A percentile compares a stretch with the other conserved stretches of the same genome.
These are phyloP conservation scores for Wickerhamomyces chambardii DNA, from an alignment of 805 yeast species.

Conservation along the genomic window DNA sequence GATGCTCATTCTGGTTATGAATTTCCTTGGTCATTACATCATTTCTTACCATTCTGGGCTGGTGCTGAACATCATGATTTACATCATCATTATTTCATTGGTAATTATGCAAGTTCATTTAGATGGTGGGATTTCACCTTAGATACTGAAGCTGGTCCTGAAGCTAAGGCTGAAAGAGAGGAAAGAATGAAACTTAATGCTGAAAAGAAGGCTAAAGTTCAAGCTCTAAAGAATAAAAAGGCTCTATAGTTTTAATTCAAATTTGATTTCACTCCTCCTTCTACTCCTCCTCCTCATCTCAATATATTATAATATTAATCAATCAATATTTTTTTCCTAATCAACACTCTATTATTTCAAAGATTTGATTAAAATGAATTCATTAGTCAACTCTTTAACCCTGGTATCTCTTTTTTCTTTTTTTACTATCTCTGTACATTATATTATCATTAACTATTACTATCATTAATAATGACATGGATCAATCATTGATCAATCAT, in stretches of 20 bases:
- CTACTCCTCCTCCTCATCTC: too few species aligned
- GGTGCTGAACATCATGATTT: conserved; percentile 98
- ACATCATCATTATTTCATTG: conserved; percentile 94
- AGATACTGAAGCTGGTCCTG: conserved; percentile 86
- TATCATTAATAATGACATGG: too few species aligned
- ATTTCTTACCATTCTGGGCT: conserved; percentile 93
- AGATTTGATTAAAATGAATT: too few species aligned
- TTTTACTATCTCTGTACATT: too few species aligned
- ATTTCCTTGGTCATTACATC: conserved; percentile 93
- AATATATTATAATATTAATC: too few species aligned
- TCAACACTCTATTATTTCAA: too few species aligned
- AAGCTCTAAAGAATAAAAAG: conserved; percentile 7
- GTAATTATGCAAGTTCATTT: conserved; percentile 91
- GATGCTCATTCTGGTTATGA: conserved; percentile 98
- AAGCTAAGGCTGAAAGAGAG: conserved; percentile 71
- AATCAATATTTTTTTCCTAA: too few species aligned
- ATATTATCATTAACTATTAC: too few species aligned
- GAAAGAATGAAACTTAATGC: conserved; percentile 47
- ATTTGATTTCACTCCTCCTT: too few species aligned
- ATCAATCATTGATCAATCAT: too few species aligned
- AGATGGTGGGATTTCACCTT: conserved; percentile 91
- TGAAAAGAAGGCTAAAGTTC: conserved; percentile 30
- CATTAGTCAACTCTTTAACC: too few species aligned
- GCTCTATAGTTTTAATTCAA: neutral
- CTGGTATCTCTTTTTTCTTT: too few species aligned